Base-by-base conservation (phyloP, 306 rosid genomes). In the Senna tora region DNA sequence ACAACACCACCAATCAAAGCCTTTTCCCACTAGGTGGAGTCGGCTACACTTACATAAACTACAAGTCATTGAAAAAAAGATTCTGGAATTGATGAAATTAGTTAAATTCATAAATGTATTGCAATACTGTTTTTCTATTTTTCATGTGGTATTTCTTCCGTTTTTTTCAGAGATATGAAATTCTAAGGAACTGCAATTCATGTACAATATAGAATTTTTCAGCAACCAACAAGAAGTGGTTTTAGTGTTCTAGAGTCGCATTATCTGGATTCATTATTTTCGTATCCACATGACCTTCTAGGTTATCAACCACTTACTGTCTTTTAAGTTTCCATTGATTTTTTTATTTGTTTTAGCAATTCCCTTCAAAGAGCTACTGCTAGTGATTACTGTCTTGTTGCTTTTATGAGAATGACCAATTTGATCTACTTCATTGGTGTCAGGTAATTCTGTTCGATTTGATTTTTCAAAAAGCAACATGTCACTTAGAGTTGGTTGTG, bases 401-500 rank as follows among this genome's bases (percentile, higher is more conserved):
- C 49, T 10, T 50, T 52, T 4, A 33, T 34, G 33, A 11, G 17
- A 15, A 34, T 34, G 22, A 30, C 61, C 46, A 62, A 73, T 61
- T 56, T 20, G 53, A 51, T 39, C 3, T 63, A 56, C 43, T 73
- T 64, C 64, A 52, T 6, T 21, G 43, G 39, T 28, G 6, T 60
- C 19, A 8, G 36, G 69, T n/a, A 75, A 28, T 56, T 49, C 38
- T 8, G 14, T 52, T 72, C 65, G 55, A 67, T 33, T 74, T 78
- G 14, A 13, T 45, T 30, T 46, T 70, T 66, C 39, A 15, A 42
- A 71, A 54, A 63, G 67, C 71, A 63, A 53, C 50, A 22, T 74
- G 57, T 75, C 81, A 1, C 21, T 55, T 61, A 45, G 58, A 58
- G 50, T 79, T 53, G 22, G 75, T 62, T 70, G 74, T 33, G 79